phyloP scores from a whole-genome alignment of 176 grass and related monocot genomes.

The Oryza glumipatula region DNA sequence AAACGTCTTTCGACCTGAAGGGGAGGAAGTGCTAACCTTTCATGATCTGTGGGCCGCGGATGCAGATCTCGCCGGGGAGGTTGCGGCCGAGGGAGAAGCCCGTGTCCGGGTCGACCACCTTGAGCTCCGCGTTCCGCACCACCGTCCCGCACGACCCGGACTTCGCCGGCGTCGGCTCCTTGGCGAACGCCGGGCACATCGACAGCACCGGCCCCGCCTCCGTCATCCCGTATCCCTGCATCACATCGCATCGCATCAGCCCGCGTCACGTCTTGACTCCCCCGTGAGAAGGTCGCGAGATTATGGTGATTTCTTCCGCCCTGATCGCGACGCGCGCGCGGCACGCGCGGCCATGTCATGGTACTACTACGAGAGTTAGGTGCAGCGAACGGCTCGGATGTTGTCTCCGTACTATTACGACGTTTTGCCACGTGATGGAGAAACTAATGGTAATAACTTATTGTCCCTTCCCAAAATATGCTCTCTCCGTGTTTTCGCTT shows the following conservation, averaged over 20 bases:
- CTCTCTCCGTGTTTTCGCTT: no score
- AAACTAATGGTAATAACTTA: no score
- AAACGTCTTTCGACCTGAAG: no score
- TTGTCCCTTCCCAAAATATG: no score
- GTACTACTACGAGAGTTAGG: background rate
- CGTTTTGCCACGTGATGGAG: no score
- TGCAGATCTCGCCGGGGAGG: constrained; percentile 90
- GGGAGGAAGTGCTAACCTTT: constrained; percentile 47
- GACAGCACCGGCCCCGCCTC: constrained; percentile 95
- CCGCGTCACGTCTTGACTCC: background rate
- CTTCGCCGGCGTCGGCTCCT: constrained; percentile 68
- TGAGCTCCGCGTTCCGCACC: constrained; percentile 88
- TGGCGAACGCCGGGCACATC: constrained; percentile 91
- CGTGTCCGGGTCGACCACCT: constrained; percentile 84
- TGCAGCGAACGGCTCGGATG: constrained; percentile 5
- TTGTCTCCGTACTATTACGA: background rate
- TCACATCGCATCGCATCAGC: no score
- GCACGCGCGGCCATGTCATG: background rate
- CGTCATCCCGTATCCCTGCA: constrained; percentile 95
- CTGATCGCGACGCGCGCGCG: background rate
- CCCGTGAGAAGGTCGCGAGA: background rate
- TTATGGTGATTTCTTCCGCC: background rate
- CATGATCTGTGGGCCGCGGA: constrained; percentile 97
- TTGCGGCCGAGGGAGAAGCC: constrained; percentile 72
- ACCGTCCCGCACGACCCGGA: constrained; percentile 83